Percentiles rank a stretch among this genome's conserved stretches.
Conservation (phyloP, 176 grass and related monocot species). For the Ananas comosus region DNA sequence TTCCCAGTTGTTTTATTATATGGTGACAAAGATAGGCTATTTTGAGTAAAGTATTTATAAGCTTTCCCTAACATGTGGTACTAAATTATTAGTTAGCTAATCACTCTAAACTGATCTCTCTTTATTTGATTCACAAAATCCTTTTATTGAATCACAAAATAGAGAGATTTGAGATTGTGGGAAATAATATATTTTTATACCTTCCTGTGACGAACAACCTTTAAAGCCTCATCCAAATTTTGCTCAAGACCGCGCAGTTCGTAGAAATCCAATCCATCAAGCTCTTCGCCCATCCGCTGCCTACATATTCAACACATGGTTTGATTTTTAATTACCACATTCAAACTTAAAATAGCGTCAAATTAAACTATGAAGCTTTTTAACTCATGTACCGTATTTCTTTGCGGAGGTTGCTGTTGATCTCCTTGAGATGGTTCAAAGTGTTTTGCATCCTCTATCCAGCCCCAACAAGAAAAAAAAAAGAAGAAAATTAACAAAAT, state of each 20-base stretch:
- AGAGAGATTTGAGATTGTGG: slow-evolving; percentile 13
- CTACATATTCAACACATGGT: slow-evolving; percentile 12
- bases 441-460: slow-evolving; percentile 85
- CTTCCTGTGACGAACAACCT: slow-evolving; percentile 76
- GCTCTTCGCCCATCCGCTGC: slow-evolving; percentile 81
- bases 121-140: not conserved
- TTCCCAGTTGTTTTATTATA: no score
- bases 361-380: not conserved
- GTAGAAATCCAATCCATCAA: slow-evolving; percentile 63
- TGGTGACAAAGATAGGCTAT: no score
- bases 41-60: no score
- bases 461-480: not conserved
- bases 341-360: not conserved
- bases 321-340: no score
- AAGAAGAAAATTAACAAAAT: not conserved
- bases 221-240: slow-evolving; percentile 63
- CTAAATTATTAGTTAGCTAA: no score
- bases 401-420: slow-evolving; percentile 74
- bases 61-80: no score
- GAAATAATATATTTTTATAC: not conserved
- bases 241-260: slow-evolving; percentile 84
- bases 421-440: slow-evolving; percentile 84
- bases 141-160: not conserved
- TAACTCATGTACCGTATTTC: slow-evolving; percentile 53
- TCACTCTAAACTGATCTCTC: no score